A percentile compares a stretch with the other conserved stretches of the same genome.
Evolutionary conservation across 805 yeast species (phyloP).

Genomic region (Kazachstania kunashirensis): DNA sequence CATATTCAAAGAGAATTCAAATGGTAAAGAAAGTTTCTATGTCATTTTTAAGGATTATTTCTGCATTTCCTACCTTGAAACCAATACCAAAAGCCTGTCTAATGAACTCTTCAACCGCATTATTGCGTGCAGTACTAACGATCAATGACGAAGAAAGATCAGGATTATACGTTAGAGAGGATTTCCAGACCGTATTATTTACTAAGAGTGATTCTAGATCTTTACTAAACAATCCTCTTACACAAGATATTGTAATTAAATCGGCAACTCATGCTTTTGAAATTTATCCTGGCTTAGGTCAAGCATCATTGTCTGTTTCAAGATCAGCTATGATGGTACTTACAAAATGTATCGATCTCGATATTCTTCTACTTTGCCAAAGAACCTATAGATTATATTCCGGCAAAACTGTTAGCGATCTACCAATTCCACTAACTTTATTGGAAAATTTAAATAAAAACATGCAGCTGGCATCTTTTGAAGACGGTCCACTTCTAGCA

Average conservation of each 20-base stretch:
- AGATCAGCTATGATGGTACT: slow-evolving; percentile 32
- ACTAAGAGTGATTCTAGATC: slow-evolving; percentile 43
- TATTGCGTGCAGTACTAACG: slow-evolving; percentile 24
- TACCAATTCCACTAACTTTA: slow-evolving; percentile 26
- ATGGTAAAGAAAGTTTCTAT: slow-evolving; percentile 44
- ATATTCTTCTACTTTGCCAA: slow-evolving; percentile 36
- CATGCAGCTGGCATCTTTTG: slow-evolving; percentile 20
- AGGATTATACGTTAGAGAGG: slow-evolving; percentile 20
- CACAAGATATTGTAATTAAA: slow-evolving; percentile 26
- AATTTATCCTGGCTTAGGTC: slow-evolving; percentile 24
- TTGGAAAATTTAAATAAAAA: slow-evolving; percentile 23
- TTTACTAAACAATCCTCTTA: slow-evolving; percentile 32
- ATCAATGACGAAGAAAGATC: slow-evolving; percentile 24
- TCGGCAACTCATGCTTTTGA: slow-evolving; percentile 26
- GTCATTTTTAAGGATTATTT: slow-evolving; percentile 35
- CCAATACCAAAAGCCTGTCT: slow-evolving; percentile 27
- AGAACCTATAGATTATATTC: slow-evolving; percentile 31
- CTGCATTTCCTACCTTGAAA: slow-evolving; percentile 19
- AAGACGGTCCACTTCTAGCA: slow-evolving; percentile 27
- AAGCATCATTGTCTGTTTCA: slow-evolving; percentile 26
- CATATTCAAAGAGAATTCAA: slow-evolving; percentile 42
- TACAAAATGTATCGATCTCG: slow-evolving; percentile 37
- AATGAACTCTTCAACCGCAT: slow-evolving; percentile 31
- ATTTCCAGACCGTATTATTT: slow-evolving; percentile 33
- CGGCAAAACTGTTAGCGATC: slow-evolving; percentile 21